These are phyloP conservation scores for Pleurotus salmoneostramineus DNA, from an alignment of 768 basidiomycete species.

Conservation along the genomic window DNA sequence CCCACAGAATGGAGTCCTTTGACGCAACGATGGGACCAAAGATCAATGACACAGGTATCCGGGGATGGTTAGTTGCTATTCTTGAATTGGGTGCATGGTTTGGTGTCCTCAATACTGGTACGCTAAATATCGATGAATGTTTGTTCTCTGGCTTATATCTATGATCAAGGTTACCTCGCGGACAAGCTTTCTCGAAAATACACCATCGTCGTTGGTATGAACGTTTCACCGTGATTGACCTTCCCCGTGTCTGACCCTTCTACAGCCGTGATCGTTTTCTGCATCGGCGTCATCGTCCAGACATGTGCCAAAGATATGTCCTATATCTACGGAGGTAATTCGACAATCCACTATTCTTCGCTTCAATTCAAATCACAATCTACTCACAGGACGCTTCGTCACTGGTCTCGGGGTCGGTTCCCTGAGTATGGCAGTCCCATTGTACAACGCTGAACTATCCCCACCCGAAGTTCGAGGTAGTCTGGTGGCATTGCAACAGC, in stretches of 20 bases:
- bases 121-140: not conserved
- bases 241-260: slow-evolving; percentile 9
- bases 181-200: slow-evolving; percentile 75
- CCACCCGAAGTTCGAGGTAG: slow-evolving; percentile 82
- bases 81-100: slow-evolving; percentile 76
- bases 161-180: slow-evolving; percentile 46
- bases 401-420: slow-evolving; percentile 82
- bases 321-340: slow-evolving; percentile 60
- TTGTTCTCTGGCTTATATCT: too few relatives aligned
- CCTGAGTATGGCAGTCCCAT: slow-evolving; percentile 77
- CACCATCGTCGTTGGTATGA: slow-evolving; percentile 56
- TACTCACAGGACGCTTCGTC: slow-evolving; percentile 56
- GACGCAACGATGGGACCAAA: slow-evolving; percentile 52
- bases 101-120: slow-evolving; percentile 68
- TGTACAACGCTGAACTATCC: slow-evolving; percentile 70
- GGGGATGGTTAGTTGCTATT: slow-evolving; percentile 74
- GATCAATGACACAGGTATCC: slow-evolving; percentile 44
- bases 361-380: slow-evolving; percentile 13
- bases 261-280: slow-evolving; percentile 55
- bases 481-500: slow-evolving; percentile 76
- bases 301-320: slow-evolving; percentile 50
- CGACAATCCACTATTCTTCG: slow-evolving; percentile 12
- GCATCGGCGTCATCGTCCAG: slow-evolving; percentile 73
- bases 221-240: not conserved
- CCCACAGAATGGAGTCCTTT: slow-evolving; percentile 45